Evolutionary conservation across 192 early-diverging fungal species (phyloP).

Genomic region (Dissophora globulifera): DNA sequence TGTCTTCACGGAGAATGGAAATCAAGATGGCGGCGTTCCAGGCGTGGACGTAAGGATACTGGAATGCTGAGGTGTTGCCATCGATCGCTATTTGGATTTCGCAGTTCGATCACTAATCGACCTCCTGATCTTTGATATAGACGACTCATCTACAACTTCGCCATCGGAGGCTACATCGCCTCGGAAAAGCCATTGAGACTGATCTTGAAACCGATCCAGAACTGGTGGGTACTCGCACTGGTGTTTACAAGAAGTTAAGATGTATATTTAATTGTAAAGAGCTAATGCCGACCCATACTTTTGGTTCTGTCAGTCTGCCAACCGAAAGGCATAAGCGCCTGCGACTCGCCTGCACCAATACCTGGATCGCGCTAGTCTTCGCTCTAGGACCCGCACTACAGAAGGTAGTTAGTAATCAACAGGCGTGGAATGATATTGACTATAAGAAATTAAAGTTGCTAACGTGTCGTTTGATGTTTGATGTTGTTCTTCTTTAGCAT

Average conservation of each 20-base stretch:
- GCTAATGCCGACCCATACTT: not conserved
- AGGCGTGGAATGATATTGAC: too few species aligned
- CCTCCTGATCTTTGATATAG: conserved; percentile 2
- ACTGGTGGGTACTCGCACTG: conserved; percentile 9
- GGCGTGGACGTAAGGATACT: conserved; percentile 33
- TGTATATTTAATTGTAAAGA: too few species aligned
- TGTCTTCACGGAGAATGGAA: conserved; percentile 13
- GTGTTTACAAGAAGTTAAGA: too few species aligned
- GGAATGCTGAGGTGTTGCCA: too few species aligned
- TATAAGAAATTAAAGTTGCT: not conserved
- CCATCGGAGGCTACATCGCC: conserved; percentile 22
- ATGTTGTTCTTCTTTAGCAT: not conserved
- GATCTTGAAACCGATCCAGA: conserved; percentile 29
- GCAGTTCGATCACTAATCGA: too few species aligned
- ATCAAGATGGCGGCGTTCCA: conserved; percentile 39
- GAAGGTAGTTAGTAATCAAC: too few species aligned
- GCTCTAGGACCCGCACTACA: conserved; percentile 18
- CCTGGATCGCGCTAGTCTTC: conserved; percentile 38
- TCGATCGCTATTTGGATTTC: not conserved
- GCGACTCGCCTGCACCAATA: conserved; percentile 22
- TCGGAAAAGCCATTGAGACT: conserved; percentile 31
- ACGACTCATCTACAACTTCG: conserved; percentile 51
- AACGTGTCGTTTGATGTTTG: not conserved
- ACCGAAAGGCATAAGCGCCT: conserved; percentile 22
- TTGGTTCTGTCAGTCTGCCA: not conserved